A percentile compares a stretch with the other conserved stretches of the same genome.
Evolutionary conservation across 2,329 filamentous ascomycete genomes (phyloP).

Genomic region (Hypoxylon sp.): DNA sequence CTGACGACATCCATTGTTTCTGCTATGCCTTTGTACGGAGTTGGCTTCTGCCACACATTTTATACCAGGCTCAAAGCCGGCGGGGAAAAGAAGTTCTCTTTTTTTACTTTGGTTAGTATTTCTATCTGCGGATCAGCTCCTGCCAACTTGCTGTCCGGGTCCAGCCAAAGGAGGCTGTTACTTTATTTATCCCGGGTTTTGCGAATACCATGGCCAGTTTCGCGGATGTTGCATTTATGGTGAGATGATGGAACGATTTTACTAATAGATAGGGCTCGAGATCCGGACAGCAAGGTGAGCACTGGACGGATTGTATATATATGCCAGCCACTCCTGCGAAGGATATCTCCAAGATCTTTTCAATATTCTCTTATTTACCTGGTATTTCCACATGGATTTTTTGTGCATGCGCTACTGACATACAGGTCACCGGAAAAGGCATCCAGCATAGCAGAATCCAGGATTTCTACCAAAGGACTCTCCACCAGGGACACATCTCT

Average conservation of each 20-base stretch:
- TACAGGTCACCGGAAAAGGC: constrained; percentile 24
- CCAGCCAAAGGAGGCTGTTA: constrained; percentile 51
- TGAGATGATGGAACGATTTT: constrained; percentile 51
- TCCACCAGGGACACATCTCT: constrained; percentile 26
- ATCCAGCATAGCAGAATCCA: constrained; percentile 17
- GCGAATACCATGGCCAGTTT: constrained; percentile 49
- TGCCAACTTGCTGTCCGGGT: constrained; percentile 59
- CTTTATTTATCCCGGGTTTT: constrained; percentile 49
- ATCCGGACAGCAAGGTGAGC: constrained; percentile 69
- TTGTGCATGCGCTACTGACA: constrained; percentile 41
- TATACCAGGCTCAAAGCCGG: constrained; percentile 50
- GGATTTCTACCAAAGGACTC: constrained; percentile 26
- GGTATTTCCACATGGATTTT: constrained; percentile 43
- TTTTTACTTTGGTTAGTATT: constrained; percentile 47
- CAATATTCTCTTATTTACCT: constrained; percentile 40
- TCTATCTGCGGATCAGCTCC: constrained; percentile 50
- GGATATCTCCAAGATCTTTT: constrained; percentile 52
- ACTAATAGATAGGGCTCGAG: constrained; percentile 56
- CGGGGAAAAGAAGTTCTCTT: constrained; percentile 51
- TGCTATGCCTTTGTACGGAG: constrained; percentile 49
- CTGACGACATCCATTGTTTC: constrained; percentile 50
- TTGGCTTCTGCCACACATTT: constrained; percentile 47
- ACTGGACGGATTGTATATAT: constrained; percentile 65
- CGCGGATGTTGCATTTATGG: constrained; percentile 49
- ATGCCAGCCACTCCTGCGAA: constrained; percentile 60